Evolutionary conservation across 495 filamentous ascomycete genomes (phyloP).

Genomic region (Immersiella caudata): DNA sequence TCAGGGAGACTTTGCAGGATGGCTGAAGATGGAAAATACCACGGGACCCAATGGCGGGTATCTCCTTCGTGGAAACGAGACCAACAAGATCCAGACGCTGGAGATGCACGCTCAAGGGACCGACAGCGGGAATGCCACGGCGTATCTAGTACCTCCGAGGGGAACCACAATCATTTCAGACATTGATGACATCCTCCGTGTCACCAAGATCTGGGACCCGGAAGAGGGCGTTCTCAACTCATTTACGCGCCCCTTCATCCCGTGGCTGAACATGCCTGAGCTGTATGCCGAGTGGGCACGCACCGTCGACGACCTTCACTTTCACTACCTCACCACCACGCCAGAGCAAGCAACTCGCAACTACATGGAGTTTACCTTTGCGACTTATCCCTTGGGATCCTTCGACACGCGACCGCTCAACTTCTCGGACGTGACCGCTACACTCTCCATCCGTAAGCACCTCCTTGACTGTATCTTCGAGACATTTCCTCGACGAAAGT

Average conservation of each 20-base stretch:
- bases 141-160: conserved; percentile 69
- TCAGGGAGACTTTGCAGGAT: conserved; percentile 72
- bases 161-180: conserved; percentile 73
- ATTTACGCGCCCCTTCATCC: conserved; percentile 68
- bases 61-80: conserved; percentile 62
- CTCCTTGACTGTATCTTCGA: conserved; percentile 71
- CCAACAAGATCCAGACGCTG: conserved; percentile 62
- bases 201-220: conserved; percentile 82
- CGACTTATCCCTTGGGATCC: conserved; percentile 63
- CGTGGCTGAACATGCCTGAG: conserved; percentile 79
- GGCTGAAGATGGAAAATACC: conserved; percentile 58
- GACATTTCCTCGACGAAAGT: conserved; percentile 74
- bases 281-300: conserved; percentile 70
- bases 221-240: conserved; percentile 74
- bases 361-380: conserved; percentile 53
- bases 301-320: conserved; percentile 65
- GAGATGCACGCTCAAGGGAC: conserved; percentile 67
- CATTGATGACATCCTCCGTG: conserved; percentile 77
- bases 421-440: conserved; percentile 72
- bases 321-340: conserved; percentile 83
- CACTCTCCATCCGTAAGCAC: conserved; percentile 67
- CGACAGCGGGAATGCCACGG: conserved; percentile 69
- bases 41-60: conserved; percentile 47
- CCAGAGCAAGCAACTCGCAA: conserved; percentile 76
- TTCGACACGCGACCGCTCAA: conserved; percentile 80